These are phyloP conservation scores for Dendrobium huoshanense DNA, from an alignment of 106 monocot species.

Conservation along the genomic window DNA sequence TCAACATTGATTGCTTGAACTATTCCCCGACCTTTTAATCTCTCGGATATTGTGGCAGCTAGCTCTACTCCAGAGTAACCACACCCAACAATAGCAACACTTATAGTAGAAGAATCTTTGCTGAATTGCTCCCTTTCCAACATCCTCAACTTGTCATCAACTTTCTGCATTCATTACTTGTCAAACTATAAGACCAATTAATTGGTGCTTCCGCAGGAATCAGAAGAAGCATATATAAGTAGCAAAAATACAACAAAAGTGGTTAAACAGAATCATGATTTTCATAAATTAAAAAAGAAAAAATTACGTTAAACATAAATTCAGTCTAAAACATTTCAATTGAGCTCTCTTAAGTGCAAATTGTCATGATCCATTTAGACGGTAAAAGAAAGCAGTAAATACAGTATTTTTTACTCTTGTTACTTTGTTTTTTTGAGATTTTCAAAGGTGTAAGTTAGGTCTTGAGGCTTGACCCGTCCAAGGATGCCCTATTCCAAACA, in stretches of 20 bases:
- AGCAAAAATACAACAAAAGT: background rate
- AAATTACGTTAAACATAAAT: background rate
- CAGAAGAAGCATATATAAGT: background rate
- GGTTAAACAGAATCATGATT: background rate
- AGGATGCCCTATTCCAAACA: background rate
- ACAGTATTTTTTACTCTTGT: background rate
- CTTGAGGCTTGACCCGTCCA: background rate
- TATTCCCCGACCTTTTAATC: constrained; percentile 58
- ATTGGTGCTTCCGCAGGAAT: background rate
- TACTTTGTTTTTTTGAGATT: background rate
- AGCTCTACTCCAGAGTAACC: constrained; percentile 93
- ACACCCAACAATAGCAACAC: constrained; percentile 86
- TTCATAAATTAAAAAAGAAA: background rate
- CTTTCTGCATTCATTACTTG: constrained; percentile 43
- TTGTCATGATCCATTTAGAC: constrained; percentile 1
- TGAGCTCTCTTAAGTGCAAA: background rate
- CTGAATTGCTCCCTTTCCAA: constrained; percentile 59
- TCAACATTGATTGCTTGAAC: constrained; percentile 79
- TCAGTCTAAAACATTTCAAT: no score
- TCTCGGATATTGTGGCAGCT: constrained; percentile 91
- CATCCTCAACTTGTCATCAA: constrained; percentile 54
- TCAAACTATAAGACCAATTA: constrained; percentile 7
- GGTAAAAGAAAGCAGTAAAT: background rate
- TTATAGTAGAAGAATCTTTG: constrained; percentile 43
- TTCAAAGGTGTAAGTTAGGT: background rate